These are phyloP conservation scores for Eucalyptus pauciflora DNA, from an alignment of 345 rosid genomes.

Conservation along the genomic window DNA sequence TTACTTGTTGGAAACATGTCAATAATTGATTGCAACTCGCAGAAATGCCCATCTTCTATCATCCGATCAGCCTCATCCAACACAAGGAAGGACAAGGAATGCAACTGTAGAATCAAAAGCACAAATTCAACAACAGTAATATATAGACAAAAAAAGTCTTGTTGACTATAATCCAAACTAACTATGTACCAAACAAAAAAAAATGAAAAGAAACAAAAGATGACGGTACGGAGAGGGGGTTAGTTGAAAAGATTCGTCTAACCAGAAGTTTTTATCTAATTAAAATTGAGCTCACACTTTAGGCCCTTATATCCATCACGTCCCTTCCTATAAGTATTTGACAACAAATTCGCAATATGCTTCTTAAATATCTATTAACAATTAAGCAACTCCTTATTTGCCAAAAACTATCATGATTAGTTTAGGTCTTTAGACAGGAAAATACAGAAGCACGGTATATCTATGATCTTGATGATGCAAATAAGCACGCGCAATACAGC, in stretches of 20 bases:
- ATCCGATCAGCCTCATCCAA: conserved; percentile 97
- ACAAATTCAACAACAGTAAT: neutral
- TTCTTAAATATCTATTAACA: neutral
- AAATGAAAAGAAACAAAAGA: neutral
- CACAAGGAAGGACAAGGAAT: conserved; percentile 84
- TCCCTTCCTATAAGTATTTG: neutral
- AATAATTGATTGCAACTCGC: conserved; percentile 83
- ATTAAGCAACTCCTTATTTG: neutral
- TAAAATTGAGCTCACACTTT: neutral
- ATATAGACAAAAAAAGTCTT: neutral
- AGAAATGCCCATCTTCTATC: conserved; percentile 92
- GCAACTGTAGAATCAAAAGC: conserved; percentile 43
- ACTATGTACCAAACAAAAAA: neutral
- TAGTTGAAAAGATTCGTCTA: neutral
- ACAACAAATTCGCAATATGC: neutral
- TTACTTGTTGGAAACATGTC: conserved; percentile 69
- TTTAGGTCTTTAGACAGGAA: neutral
- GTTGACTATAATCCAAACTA: neutral
- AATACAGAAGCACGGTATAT: neutral
- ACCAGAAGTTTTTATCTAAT: neutral
- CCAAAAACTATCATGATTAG: neutral
- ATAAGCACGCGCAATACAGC: neutral
- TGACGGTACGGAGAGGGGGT: neutral
- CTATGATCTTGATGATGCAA: neutral
- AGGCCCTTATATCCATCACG: neutral